A percentile compares a stretch with the other conserved stretches of the same genome.
Conservation (phyloP, 2,329 filamentous ascomycete genomes). For the Rugonectria rugulosa region DNA sequence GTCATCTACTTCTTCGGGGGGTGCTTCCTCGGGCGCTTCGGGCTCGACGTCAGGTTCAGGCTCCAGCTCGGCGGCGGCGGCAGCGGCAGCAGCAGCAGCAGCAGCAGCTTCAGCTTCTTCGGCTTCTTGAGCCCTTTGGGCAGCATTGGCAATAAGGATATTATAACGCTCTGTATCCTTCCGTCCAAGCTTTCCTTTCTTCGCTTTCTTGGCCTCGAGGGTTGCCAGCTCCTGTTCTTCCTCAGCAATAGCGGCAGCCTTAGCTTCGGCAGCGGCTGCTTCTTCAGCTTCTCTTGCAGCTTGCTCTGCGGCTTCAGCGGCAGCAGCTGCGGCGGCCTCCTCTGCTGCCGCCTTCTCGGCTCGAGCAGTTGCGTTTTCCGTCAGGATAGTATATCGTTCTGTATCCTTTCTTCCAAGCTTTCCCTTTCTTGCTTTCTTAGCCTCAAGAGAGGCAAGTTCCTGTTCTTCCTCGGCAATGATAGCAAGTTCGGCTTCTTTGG, state of each 20-base stretch:
- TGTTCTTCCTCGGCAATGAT: conserved; percentile 43
- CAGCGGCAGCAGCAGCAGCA: conserved; percentile 5
- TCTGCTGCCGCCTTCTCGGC: conserved; percentile 50
- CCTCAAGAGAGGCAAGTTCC: conserved; percentile 51
- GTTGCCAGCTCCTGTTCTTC: conserved; percentile 48
- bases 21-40: conserved; percentile 7
- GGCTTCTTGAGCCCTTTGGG: conserved; percentile 45
- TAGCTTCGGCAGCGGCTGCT: conserved; percentile 12
- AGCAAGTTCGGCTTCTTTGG: conserved; percentile 19
- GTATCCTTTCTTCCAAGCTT: conserved; percentile 55
- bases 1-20: conserved; percentile 22
- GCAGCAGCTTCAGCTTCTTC: conserved; percentile 41
- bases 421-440: conserved; percentile 59
- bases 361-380: conserved; percentile 43
- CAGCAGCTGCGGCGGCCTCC: conserved; percentile 32
- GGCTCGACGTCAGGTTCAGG: no score
- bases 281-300: conserved; percentile 36
- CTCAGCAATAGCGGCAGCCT: conserved; percentile 28
- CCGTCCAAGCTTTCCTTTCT: conserved; percentile 55
- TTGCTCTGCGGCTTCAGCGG: conserved; percentile 35
- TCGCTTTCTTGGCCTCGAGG: conserved; percentile 57
- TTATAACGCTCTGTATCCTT: conserved; percentile 56
- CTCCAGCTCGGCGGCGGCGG: conserved; percentile 20
- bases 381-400: conserved; percentile 51
- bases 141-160: conserved; percentile 45